These are phyloP conservation scores for Capsella bursapastoris DNA, from an alignment of 345 rosid species.

Conservation along the genomic window DNA sequence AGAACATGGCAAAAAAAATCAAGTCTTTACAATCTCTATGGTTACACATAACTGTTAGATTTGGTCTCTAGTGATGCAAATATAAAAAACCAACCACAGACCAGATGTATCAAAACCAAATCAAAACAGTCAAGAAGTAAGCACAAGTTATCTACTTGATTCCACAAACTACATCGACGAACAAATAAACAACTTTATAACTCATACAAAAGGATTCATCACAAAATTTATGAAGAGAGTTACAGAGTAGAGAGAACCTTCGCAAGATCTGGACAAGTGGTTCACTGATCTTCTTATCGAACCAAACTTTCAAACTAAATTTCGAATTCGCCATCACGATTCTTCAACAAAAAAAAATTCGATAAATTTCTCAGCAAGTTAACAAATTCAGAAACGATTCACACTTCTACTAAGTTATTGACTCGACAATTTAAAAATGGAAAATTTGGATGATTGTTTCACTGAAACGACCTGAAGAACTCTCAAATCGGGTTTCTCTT, in stretches of 20 bases:
- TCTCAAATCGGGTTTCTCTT: background rate
- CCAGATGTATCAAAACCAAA: background rate
- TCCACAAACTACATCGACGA: background rate
- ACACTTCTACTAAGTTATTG: background rate
- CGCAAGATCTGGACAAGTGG: slow-evolving; percentile 78
- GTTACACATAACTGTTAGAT: background rate
- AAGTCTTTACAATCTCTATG: background rate
- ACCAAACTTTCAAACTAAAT: slow-evolving; percentile 51
- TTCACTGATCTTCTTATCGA: slow-evolving; percentile 60
- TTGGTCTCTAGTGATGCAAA: background rate
- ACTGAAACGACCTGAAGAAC: background rate
- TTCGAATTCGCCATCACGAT: slow-evolving; percentile 46
- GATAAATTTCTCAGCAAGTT: background rate
- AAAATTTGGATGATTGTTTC: background rate
- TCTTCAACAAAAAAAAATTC: background rate
- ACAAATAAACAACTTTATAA: slow-evolving; percentile 4
- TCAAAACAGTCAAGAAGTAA: background rate
- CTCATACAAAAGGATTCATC: background rate
- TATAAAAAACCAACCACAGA: background rate
- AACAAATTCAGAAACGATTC: background rate
- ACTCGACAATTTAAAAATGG: background rate
- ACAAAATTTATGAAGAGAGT: background rate
- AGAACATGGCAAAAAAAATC: background rate
- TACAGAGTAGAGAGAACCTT: slow-evolving; percentile 51
- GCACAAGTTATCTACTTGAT: slow-evolving; percentile 10